A percentile compares a stretch with the other conserved stretches of the same genome.
phyloP scores from a whole-genome alignment of 1,139 yeast genomes.

The Candida sp. region DNA sequence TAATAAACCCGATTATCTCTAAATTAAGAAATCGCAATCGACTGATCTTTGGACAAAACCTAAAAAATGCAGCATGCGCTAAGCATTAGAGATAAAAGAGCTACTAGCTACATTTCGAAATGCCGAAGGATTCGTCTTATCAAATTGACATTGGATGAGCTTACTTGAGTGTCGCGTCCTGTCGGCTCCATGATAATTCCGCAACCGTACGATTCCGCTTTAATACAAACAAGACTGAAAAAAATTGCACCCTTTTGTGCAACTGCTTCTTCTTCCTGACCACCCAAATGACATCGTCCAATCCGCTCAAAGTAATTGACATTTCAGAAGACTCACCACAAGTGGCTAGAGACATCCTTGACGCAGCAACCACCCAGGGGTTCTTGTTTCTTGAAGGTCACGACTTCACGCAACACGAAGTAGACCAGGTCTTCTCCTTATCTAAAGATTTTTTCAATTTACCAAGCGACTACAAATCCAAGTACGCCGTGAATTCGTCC shows the following conservation, averaged over 20 bases:
- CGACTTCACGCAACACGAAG: slow-evolving; percentile 61
- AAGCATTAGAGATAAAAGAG: no score
- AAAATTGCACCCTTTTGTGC: not conserved
- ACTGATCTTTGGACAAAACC: no score
- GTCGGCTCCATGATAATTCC: no score
- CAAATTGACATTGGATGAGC: no score
- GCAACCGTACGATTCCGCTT: no score
- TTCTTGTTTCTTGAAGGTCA: slow-evolving; percentile 78
- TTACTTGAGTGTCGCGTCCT: no score
- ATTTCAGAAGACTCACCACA: slow-evolving; percentile 45
- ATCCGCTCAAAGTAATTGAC: slow-evolving; percentile 59
- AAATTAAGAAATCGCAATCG: no score
- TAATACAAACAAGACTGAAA: no score
- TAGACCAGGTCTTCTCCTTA: slow-evolving; percentile 53
- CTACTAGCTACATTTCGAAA: no score
- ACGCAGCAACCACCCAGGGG: slow-evolving; percentile 73
- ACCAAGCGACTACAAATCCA: slow-evolving; percentile 51
- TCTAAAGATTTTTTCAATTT: slow-evolving; percentile 61
- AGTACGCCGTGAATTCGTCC: slow-evolving; percentile 49
- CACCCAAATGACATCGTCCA: slow-evolving; percentile 24
- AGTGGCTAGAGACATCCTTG: slow-evolving; percentile 52
- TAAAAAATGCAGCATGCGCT: no score
- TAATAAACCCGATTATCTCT: no score
- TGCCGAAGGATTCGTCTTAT: no score
- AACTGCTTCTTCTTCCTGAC: slow-evolving; percentile 7